Base-by-base conservation (phyloP, 2,329 filamentous ascomycete genomes). In the Penicillium janthinellum region DNA sequence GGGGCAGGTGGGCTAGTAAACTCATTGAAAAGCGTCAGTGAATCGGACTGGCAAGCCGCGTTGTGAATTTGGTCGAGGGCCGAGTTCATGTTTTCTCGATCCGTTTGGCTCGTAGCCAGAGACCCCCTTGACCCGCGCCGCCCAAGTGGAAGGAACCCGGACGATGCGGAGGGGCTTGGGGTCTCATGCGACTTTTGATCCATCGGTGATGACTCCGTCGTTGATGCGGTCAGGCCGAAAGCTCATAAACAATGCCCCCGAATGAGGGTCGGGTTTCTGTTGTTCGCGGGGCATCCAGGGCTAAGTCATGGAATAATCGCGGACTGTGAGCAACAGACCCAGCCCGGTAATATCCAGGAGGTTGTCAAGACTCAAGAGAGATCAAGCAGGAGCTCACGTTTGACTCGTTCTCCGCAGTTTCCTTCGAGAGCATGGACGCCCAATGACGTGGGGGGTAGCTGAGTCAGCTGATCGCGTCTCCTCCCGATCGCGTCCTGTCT, bases 11-110 rank as follows among this genome's bases (percentile, higher is more conserved):
- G 79, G 55, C 71, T 75, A 6, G 90, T 90, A 70, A 96, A 93
- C 71, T 97, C 93, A 77, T 96, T 96, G 78, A 98, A 98, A 8
- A 92, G 96, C 2, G 94, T 98, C 50, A 98, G 82, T 37, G 88
- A 86, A 63, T 90, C 90, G 37, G 90, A 90, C 73, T 91, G 90
- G 71, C 90, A 96, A n/a, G 93, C 92, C 5, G 90, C 88, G 53
- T 83, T 92, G 76, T 97, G 94, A 66, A 97, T 96, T 69, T 91
- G 88, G 76, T 96, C 90, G 61, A 97, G 86, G 17, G 89, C 86
- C 63, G 91, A 86, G 37, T 90, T 87, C 39, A 94, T 82, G 58
- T 90, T 88, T 63, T 92, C 90, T 71, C 86, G 90, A 73, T 93
- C 90, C 42, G 86, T 78, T 51, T 84, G 82, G 1, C 82, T 77